Evolutionary conservation across 306 rosid species (phyloP).

Genomic region (Hippophae rhamnoides): DNA sequence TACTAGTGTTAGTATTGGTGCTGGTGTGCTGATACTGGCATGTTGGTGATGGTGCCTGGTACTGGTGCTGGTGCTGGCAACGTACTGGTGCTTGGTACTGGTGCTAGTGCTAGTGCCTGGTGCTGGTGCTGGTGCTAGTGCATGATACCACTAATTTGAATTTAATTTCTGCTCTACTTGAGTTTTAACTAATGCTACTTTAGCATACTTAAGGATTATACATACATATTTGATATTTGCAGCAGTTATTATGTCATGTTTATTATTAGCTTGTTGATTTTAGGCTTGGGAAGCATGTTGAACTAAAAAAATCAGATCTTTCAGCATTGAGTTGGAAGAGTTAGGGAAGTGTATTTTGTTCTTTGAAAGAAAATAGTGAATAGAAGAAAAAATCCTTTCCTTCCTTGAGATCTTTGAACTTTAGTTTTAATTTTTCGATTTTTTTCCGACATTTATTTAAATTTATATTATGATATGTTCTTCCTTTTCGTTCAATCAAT

Average conservation of each 20-base stretch:
- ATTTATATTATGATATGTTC: neutral
- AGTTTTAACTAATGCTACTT: constrained; percentile 3
- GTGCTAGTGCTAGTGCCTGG: constrained; percentile 31
- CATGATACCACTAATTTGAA: neutral
- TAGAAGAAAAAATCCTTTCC: too few relatives aligned
- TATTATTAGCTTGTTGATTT: constrained; percentile 9
- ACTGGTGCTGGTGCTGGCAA: too few relatives aligned
- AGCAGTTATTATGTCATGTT: neutral
- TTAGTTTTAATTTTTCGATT: too few relatives aligned
- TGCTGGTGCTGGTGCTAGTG: constrained; percentile 1
- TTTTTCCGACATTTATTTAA: too few relatives aligned
- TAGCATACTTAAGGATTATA: neutral
- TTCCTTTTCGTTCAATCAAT: too few relatives aligned
- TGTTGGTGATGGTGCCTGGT: too few relatives aligned
- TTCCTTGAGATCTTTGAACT: too few relatives aligned
- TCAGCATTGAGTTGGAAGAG: constrained; percentile 65
- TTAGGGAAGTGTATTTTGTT: constrained; percentile 9
- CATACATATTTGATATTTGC: neutral
- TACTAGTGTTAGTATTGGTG: too few relatives aligned
- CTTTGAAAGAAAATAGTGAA: too few relatives aligned
- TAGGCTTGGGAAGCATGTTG: constrained; percentile 78
- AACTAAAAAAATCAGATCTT: constrained; percentile 56
- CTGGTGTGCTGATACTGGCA: too few relatives aligned
- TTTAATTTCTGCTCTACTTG: neutral
- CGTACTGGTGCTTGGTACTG: too few relatives aligned